phyloP scores from a whole-genome alignment of 2,329 filamentous ascomycete genomes.

The Colletotrichum chlorophyti region DNA sequence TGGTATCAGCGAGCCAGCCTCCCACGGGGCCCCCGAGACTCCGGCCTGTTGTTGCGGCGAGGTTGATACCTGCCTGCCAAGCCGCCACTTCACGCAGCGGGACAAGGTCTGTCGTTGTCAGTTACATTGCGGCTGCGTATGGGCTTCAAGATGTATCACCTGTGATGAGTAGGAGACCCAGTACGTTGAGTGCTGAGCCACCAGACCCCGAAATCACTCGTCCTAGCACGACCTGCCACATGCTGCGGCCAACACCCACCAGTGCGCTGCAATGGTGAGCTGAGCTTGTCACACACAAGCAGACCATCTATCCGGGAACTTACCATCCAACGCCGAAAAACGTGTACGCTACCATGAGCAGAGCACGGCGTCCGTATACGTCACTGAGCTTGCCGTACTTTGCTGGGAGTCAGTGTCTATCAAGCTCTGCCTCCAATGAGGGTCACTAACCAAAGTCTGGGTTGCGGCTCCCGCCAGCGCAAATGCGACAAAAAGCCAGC shows the following conservation, averaged over 20 bases:
- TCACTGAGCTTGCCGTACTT: conserved; percentile 63
- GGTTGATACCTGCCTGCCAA: conserved; percentile 61
- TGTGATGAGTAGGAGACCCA: conserved; percentile 60
- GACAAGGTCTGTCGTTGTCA: conserved; percentile 48
- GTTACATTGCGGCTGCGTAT: background rate
- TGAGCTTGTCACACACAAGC: conserved; percentile 18
- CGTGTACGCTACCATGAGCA: conserved; percentile 56
- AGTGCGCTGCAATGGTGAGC: conserved; percentile 32
- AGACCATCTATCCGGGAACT: conserved; percentile 27
- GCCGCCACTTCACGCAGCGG: conserved; percentile 58
- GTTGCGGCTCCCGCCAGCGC: conserved; percentile 39
- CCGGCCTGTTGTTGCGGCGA: conserved; percentile 57
- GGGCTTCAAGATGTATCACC: conserved; percentile 38
- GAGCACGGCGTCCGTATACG: conserved; percentile 57
- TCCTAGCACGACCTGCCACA: conserved; percentile 57
- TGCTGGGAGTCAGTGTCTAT: background rate
- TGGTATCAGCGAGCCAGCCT: conserved; percentile 66
- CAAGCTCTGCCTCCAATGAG: too few species aligned
- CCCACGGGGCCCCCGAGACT: conserved; percentile 62
- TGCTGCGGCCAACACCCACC: conserved; percentile 51
- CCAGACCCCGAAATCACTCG: conserved; percentile 59
- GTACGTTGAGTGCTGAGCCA: conserved; percentile 55
- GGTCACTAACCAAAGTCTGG: conserved; percentile 47
- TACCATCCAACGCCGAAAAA: conserved; percentile 61
- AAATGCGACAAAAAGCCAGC: conserved; percentile 49